Evolutionary conservation across 495 filamentous ascomycete species (phyloP).

Genomic region (Penicillium paxilli): DNA sequence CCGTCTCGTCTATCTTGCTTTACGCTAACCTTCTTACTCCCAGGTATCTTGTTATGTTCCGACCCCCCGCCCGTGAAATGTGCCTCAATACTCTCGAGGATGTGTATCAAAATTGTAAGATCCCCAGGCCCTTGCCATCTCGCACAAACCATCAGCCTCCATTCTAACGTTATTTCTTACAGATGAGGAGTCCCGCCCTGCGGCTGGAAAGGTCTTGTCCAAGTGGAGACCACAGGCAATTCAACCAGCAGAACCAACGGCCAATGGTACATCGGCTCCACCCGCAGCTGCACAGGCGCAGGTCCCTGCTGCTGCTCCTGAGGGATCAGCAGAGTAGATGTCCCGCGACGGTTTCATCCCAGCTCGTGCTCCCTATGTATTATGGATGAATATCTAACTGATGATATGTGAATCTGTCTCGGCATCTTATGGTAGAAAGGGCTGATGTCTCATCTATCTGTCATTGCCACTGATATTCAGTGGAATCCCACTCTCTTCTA

Average conservation of each 20-base stretch:
- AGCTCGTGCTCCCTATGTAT: too few species aligned
- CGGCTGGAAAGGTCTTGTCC: constrained; percentile 42
- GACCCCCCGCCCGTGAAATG: constrained; percentile 78
- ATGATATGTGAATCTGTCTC: too few species aligned
- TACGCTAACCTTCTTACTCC: neutral
- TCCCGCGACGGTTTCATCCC: neutral
- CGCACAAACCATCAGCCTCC: neutral
- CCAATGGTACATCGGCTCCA: constrained; percentile 9
- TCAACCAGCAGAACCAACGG: constrained; percentile 10
- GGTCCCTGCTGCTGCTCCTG: neutral
- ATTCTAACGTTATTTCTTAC: constrained; percentile 6
- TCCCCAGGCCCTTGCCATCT: neutral
- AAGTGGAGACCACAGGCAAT: constrained; percentile 41
- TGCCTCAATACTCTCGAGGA: constrained; percentile 81
- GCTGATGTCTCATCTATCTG: too few species aligned
- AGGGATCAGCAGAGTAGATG: neutral
- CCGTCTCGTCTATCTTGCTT: too few species aligned
- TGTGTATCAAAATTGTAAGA: constrained; percentile 70
- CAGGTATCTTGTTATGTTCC: constrained; percentile 81
- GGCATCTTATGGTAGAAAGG: too few species aligned
- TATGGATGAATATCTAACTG: too few species aligned
- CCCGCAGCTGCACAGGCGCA: constrained; percentile 8
- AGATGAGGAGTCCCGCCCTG: constrained; percentile 50
- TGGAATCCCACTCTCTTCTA: too few species aligned
- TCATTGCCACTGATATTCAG: too few species aligned